Conservation (phyloP, 305 asterid genomes). For the Rubia tinctorum region DNA sequence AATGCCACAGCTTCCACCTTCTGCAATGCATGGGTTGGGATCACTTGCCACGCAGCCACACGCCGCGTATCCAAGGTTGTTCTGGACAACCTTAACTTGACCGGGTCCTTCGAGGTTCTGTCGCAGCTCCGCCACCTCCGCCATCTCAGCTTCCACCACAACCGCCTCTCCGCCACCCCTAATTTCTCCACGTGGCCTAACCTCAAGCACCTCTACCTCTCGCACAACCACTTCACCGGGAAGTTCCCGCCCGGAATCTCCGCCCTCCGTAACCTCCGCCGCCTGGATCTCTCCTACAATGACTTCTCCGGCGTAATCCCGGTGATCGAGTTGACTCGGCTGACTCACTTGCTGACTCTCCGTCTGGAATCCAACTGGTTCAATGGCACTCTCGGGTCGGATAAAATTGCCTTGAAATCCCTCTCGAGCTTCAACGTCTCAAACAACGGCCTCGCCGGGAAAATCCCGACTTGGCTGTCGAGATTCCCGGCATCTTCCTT, state of each 20-base stretch:
- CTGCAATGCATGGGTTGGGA: constrained; percentile 33
- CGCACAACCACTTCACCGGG: constrained; percentile 31
- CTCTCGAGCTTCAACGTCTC: constrained; percentile 26
- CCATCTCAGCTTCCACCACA: constrained; percentile 32
- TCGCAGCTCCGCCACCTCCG: constrained; percentile 27
- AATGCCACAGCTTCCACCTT: constrained; percentile 11
- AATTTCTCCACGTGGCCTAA: constrained; percentile 26
- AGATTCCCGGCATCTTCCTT: constrained; percentile 29
- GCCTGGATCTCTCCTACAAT: constrained; percentile 34
- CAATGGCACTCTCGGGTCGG: constrained; percentile 22
- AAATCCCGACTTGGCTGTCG: constrained; percentile 30
- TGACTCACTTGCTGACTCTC: constrained; percentile 32
- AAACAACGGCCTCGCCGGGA: constrained; percentile 23
- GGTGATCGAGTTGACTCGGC: constrained; percentile 21
- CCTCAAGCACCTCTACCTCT: constrained; percentile 30
- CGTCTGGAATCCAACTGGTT: constrained; percentile 29
- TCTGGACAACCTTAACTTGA: constrained; percentile 21
- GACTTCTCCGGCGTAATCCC: constrained; percentile 26
- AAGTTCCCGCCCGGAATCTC: constrained; percentile 24
- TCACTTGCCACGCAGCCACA: constrained; percentile 24
- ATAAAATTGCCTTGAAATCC: background rate
- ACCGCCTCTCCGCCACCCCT: constrained; percentile 22
- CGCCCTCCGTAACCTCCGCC: constrained; percentile 19
- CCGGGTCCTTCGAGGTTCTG: constrained; percentile 26
- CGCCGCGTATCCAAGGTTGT: constrained; percentile 27